Evolutionary conservation across 2,329 filamentous ascomycete species (phyloP).

Genomic region (Pseudogymnoascus sp.): DNA sequence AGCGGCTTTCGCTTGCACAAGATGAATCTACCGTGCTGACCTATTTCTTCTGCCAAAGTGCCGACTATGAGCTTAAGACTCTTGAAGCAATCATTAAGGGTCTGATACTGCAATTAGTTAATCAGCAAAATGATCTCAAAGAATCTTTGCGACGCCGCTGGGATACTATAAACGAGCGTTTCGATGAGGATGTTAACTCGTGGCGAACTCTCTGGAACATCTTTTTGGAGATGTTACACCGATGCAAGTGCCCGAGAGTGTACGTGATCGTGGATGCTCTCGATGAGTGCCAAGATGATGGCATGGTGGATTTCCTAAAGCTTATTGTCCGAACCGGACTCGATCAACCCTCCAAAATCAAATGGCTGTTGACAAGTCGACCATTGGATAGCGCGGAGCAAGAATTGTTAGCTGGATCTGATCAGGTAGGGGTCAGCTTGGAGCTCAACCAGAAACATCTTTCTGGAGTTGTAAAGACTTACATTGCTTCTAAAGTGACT

Average conservation of each 20-base stretch:
- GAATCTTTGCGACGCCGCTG: neutral
- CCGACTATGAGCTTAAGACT: constrained; percentile 14
- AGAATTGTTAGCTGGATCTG: constrained; percentile 21
- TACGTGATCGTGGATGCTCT: constrained; percentile 19
- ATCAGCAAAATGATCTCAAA: neutral
- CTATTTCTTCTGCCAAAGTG: constrained; percentile 13
- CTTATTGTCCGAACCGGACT: constrained; percentile 17
- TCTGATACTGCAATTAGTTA: neutral
- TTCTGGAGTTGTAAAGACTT: constrained; percentile 19
- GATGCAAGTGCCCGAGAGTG: constrained; percentile 12
- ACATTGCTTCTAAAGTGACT: constrained; percentile 19
- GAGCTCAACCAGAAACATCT: constrained; percentile 19
- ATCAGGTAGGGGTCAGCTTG: constrained; percentile 19
- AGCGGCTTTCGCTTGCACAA: constrained; percentile 20
- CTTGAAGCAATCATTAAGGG: constrained; percentile 12
- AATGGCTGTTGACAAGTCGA: constrained; percentile 28
- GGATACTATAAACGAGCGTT: constrained; percentile 1
- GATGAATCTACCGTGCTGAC: neutral
- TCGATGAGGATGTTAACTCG: neutral
- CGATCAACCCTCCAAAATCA: constrained; percentile 20
- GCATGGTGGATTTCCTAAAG: constrained; percentile 7
- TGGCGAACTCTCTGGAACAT: constrained; percentile 13
- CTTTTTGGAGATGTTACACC: constrained; percentile 11
- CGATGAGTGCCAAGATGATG: constrained; percentile 16
- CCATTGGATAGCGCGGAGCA: constrained; percentile 22